Conservation (phyloP, 2,329 filamentous ascomycete species). For the Aspergillus luchuensis region DNA sequence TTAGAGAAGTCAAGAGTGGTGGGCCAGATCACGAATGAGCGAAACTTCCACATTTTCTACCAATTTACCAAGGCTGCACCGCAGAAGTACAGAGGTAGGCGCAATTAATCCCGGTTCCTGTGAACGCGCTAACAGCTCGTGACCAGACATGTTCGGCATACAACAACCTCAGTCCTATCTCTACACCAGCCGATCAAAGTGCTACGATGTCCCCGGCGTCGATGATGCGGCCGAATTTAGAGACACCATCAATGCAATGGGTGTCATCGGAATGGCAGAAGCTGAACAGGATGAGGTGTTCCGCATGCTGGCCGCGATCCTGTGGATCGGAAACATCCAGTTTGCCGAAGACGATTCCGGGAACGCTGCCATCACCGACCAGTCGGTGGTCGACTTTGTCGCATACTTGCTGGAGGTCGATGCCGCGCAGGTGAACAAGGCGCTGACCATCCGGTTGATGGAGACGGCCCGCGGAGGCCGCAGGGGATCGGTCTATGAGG, state of each 20-base stretch:
- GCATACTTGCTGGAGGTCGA: conserved; percentile 92
- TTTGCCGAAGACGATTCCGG: conserved; percentile 88
- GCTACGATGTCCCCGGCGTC: conserved; percentile 89
- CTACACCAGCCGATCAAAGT: conserved; percentile 93
- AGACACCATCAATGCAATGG: conserved; percentile 93
- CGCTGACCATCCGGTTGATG: conserved; percentile 85
- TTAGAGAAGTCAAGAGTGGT: conserved; percentile 94
- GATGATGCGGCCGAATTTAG: conserved; percentile 86
- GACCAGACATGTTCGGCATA: conserved; percentile 74
- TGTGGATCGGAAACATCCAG: conserved; percentile 93
- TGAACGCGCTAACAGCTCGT: conserved; percentile 11
- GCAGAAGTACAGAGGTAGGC: conserved; percentile 69
- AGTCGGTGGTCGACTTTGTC: conserved; percentile 90
- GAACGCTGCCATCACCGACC: conserved; percentile 82
- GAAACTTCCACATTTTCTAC: conserved; percentile 99
- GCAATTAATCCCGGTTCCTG: not conserved
- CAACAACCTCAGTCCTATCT: conserved; percentile 90
- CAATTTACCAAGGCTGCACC: conserved; percentile 96
- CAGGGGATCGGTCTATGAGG: conserved; percentile 68
- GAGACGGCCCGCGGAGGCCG: conserved; percentile 68
- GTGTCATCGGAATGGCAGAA: conserved; percentile 84
- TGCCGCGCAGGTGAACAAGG: conserved; percentile 75
- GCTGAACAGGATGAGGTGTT: conserved; percentile 94
- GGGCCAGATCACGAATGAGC: conserved; percentile 90
- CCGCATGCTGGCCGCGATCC: conserved; percentile 84